Evolutionary conservation across 2,329 filamentous ascomycete species (phyloP).

Genomic region (Neonectria sp.): DNA sequence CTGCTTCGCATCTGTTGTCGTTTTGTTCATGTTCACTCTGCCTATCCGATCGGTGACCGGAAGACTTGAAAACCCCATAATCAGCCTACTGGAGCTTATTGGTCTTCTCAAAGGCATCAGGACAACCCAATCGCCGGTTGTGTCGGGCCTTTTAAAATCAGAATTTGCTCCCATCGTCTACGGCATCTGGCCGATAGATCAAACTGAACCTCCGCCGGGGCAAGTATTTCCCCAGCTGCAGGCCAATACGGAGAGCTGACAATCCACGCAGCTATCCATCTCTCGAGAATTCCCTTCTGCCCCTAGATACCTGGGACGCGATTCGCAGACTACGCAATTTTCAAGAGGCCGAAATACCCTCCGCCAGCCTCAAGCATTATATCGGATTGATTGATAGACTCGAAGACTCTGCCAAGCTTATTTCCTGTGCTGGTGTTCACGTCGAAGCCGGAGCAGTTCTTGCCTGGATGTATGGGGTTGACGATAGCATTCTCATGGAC

Average conservation of each 20-base stretch:
- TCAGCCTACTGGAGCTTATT: constrained; percentile 40
- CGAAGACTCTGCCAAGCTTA: constrained; percentile 35
- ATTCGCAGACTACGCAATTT: constrained; percentile 41
- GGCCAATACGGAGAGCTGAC: not conserved
- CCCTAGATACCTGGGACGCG: constrained; percentile 41
- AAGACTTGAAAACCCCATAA: constrained; percentile 39
- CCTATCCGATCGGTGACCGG: constrained; percentile 37
- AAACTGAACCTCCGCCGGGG: constrained; percentile 11
- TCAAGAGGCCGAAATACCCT: constrained; percentile 40
- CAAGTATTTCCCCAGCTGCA: not conserved
- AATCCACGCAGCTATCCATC: constrained; percentile 25
- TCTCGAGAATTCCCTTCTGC: constrained; percentile 39
- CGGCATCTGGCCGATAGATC: constrained; percentile 35
- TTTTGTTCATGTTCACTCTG: constrained; percentile 48
- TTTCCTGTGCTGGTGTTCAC: constrained; percentile 42
- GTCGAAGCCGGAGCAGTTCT: constrained; percentile 41
- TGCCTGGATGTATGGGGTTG: constrained; percentile 46
- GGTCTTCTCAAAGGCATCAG: constrained; percentile 42
- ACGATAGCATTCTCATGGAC: constrained; percentile 47
- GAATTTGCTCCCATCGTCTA: constrained; percentile 45
- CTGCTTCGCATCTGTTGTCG: constrained; percentile 55
- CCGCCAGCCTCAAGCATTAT: constrained; percentile 39
- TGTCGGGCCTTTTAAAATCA: constrained; percentile 38
- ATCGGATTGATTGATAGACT: constrained; percentile 35
- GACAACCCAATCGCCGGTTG: constrained; percentile 35